Evolutionary conservation across 192 early-diverging fungal species (phyloP), one percentile per base, ranked within the genome.

Genomic region (Phlyctochytrium planicorne): DNA sequence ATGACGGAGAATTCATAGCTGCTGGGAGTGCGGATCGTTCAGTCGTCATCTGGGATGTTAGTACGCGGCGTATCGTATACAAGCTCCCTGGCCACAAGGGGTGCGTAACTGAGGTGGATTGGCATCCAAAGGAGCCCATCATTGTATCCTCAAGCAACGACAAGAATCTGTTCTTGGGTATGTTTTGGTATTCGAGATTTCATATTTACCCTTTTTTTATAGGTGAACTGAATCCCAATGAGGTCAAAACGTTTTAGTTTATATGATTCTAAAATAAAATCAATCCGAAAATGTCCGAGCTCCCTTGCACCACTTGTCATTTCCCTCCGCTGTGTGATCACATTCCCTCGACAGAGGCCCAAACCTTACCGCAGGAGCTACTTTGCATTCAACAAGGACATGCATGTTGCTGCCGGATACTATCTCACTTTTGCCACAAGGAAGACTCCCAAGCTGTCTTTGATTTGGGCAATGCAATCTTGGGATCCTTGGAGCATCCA

Each of bases 51-150:
- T 99, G 97, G 97, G 87, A 93, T 62, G 81, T 88, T 1, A 53
- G 82, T 2, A 86, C 89, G 23, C 82, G 86, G 33, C 84, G 89
- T 62, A 94, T 98, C 40, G 82, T 90, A 37, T 98, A 95, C 80
- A 97, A 96, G 77, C 67, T 97, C 59, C 94, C 96, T 30, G 96
- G 95, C 0, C 96, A 97, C 75, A 94, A 94, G 72, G 96, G 96
- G 33, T 88, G 87, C 66, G 94, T 94, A 3, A 97, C 93, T 29
- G 91, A 94, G 34, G 93, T 94, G 2, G 95, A 95, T 62, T 99
- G 93, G 84, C 91, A 95, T 68, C 90, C 92, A 17, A 87, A 47
- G 2, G 69, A 71, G 35, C 69, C 78, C 35, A 69, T 82, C 50
- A 30, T 99, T 29, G 82, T 93, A 50, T 91, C 91, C 3, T 85